Evolutionary conservation across 139 green algal species (phyloP).

Genomic region (Klebsormidium nitens): DNA sequence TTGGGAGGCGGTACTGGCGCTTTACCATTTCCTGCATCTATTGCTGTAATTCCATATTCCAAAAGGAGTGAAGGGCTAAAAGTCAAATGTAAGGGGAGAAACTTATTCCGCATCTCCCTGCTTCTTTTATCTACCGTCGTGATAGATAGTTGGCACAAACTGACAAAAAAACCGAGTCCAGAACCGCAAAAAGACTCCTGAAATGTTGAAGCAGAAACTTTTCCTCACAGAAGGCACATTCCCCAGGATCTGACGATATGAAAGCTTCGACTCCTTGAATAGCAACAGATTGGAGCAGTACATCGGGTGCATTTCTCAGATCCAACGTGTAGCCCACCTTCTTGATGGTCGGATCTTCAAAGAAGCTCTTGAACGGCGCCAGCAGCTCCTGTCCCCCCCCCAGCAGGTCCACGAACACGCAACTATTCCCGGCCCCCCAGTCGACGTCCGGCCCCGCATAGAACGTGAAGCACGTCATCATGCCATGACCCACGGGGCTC

Average conservation of each 20-base stretch:
- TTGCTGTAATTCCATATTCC: no score
- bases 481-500: constrained; percentile 83
- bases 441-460: constrained; percentile 64
- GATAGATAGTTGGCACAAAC: neutral
- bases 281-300: neutral
- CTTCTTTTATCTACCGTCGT: no score
- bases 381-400: constrained; percentile 54
- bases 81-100: no score
- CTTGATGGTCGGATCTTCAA: constrained; percentile 56
- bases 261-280: neutral
- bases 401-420: constrained; percentile 79
- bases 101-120: no score
- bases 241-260: neutral
- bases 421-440: constrained; percentile 11
- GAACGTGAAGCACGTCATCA: constrained; percentile 77
- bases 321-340: constrained; percentile 54
- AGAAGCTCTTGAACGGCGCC: constrained; percentile 71
- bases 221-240: neutral
- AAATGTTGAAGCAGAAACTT: neutral
- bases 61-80: no score
- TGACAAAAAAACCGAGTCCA: neutral
- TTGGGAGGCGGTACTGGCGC: no score
- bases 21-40: no score
- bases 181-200: neutral
- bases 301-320: neutral